Base-by-base conservation (phyloP, 768 basidiomycete genomes). In the Suillus hirtellus region DNA sequence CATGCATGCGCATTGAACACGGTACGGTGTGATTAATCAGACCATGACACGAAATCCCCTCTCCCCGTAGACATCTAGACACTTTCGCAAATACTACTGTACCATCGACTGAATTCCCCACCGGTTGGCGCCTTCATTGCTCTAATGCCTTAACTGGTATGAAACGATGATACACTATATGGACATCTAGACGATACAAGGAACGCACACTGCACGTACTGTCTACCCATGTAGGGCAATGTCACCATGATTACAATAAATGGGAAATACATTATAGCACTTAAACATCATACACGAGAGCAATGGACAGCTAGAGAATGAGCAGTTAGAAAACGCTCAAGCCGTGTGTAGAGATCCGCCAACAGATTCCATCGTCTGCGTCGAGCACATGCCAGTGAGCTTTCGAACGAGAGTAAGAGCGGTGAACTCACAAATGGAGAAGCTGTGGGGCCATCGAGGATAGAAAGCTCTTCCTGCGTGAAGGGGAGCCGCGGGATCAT, bases 361-460 rank as follows among this genome's bases (percentile, higher is more conserved):
- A 5, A 81, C 80, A 11, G 79, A 81, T 60, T 75, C 75, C 80
- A 81, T 81, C 19, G 80, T 81, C 80, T 81, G 38, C 1, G 17
- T 59, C 14, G 21, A 35, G 42, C 4, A 42, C 21, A 19, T 61
- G 35, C 35, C 35, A 37, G 35, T 37, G 9, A 65, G 62, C 40
- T 50, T 40, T 21, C 43, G 17, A 35, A 17, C 60, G 40, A 37
- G 31, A 3, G 38, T 24, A 35, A 31, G 43, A 8, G 27, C n/a
- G 21, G 21, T 17, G 49, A 7, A 85, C 91, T 79, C 69, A 93
- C 90, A 67, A 91, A 92, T n/a, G 87, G 83, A 15, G 92, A 93
- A 12, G 96, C 95, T 0, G 92, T 90, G 0, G 94, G 92, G 2
- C 92, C 89, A 72, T 97, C 96, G n/a, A 98, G 81, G 24, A 95